phyloP scores from a whole-genome alignment of 1,284 basidiomycete species.

The Moesziomyces globuligerus region DNA sequence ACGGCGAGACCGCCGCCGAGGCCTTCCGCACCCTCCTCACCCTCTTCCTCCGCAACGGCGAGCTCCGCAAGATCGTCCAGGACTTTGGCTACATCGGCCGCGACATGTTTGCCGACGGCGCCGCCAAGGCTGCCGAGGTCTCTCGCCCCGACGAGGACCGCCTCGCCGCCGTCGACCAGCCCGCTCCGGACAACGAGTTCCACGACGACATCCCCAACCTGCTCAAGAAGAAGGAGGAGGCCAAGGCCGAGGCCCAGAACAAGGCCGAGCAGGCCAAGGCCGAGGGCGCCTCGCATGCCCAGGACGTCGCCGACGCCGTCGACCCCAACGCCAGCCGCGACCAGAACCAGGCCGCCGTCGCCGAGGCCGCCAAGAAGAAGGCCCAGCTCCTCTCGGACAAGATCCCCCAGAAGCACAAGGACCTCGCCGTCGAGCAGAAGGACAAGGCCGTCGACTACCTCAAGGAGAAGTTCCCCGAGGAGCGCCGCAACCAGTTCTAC shows the following conservation, averaged over 20 bases:
- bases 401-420: conserved; percentile 65
- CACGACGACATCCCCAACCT: conserved; percentile 69
- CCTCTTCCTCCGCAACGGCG: conserved; percentile 64
- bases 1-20: conserved; percentile 61
- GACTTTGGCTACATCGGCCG: conserved; percentile 69
- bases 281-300: conserved; percentile 40
- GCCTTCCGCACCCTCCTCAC: conserved; percentile 61
- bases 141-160: conserved; percentile 77
- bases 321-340: conserved; percentile 65
- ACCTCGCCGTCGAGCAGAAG: conserved; percentile 54
- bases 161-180: conserved; percentile 77
- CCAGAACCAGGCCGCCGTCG: conserved; percentile 65
- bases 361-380: conserved; percentile 71
- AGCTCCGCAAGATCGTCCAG: conserved; percentile 60
- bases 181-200: conserved; percentile 69
- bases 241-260: conserved; percentile 37
- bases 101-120: conserved; percentile 82
- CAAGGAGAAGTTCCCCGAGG: conserved; percentile 83
- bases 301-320: conserved; percentile 53
- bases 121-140: conserved; percentile 77
- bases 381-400: conserved; percentile 61
- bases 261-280: conserved; percentile 54
- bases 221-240: conserved; percentile 66
- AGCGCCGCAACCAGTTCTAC: conserved; percentile 83
- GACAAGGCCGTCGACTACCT: conserved; percentile 72